Percentiles rank a stretch among this genome's conserved stretches.
phyloP scores from a whole-genome alignment of 1,139 yeast genomes.

The Yarrowia galli region DNA sequence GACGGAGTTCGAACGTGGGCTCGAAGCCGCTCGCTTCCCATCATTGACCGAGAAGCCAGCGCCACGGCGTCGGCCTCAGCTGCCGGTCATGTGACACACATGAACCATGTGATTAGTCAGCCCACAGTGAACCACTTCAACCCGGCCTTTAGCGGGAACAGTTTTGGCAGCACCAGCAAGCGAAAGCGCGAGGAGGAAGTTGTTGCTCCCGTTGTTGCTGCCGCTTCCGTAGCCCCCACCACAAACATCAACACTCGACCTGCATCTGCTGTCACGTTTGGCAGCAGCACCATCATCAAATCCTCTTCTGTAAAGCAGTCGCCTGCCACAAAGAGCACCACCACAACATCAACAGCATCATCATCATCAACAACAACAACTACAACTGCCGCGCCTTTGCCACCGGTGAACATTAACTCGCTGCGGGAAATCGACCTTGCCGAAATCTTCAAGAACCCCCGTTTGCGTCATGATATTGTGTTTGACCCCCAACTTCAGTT shows the following conservation, averaged over 20 bases:
- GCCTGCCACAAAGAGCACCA: constrained; percentile 13
- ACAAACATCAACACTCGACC: constrained; percentile 6
- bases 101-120: constrained; percentile 34
- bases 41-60: constrained; percentile 21
- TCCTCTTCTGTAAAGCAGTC: neutral
- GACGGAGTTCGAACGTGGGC: constrained; percentile 26
- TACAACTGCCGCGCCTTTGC: constrained; percentile 50
- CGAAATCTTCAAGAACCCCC: constrained; percentile 90
- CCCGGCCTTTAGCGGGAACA: constrained; percentile 18
- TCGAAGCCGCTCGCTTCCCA: constrained; percentile 29
- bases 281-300: constrained; percentile 5
- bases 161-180: constrained; percentile 9
- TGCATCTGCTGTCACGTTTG: constrained; percentile 23
- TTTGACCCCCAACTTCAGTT: constrained; percentile 94
- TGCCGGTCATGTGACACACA: constrained; percentile 6
- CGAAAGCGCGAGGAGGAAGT: constrained; percentile 25
- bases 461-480: constrained; percentile 87
- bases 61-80: constrained; percentile 10
- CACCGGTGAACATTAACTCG: constrained; percentile 86
- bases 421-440: constrained; percentile 86
- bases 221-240: neutral
- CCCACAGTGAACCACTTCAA: constrained; percentile 9
- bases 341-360: neutral
- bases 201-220: neutral
- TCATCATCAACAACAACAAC: neutral